A percentile compares a stretch with the other conserved stretches of the same genome.
These are phyloP conservation scores for Lunasporangiospora selenospora DNA, from an alignment of 192 early-diverging fungal genomes.

Conservation along the genomic window DNA sequence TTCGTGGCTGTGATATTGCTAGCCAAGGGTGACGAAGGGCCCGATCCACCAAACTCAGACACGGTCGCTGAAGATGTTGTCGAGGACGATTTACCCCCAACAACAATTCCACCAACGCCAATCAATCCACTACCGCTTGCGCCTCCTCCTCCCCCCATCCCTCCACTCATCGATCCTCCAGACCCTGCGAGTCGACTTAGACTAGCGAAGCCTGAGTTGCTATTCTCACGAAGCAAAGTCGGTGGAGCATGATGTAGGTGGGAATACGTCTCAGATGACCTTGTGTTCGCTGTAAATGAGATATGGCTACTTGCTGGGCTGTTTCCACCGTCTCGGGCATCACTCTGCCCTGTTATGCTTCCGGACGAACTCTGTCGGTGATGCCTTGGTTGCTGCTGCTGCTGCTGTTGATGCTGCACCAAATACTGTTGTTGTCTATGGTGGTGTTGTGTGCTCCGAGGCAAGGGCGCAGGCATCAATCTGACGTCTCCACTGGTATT, in stretches of 20 bases:
- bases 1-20: conserved; percentile 15
- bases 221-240: no score
- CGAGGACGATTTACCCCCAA: conserved; percentile 24
- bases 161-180: no score
- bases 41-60: conserved; percentile 42
- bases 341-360: background rate
- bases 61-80: conserved; percentile 29
- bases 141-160: no score
- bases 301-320: no score
- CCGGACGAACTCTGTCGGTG: conserved; percentile 12
- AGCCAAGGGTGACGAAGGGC: conserved; percentile 26
- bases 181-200: no score
- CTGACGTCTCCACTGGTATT: conserved; percentile 17
- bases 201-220: no score
- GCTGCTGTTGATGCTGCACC: no score
- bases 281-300: conserved; percentile 18
- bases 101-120: no score
- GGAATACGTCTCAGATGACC: no score
- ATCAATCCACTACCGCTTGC: no score
- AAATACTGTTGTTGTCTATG: conserved; percentile 25
- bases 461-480: conserved; percentile 34
- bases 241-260: no score
- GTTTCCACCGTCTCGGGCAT: background rate
- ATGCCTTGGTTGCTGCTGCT: no score
- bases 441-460: conserved; percentile 31